Percentiles rank a stretch among this genome's conserved stretches.
phyloP scores from a whole-genome alignment of 805 yeast genomes.

The Kluyveromyces lactis region DNA sequence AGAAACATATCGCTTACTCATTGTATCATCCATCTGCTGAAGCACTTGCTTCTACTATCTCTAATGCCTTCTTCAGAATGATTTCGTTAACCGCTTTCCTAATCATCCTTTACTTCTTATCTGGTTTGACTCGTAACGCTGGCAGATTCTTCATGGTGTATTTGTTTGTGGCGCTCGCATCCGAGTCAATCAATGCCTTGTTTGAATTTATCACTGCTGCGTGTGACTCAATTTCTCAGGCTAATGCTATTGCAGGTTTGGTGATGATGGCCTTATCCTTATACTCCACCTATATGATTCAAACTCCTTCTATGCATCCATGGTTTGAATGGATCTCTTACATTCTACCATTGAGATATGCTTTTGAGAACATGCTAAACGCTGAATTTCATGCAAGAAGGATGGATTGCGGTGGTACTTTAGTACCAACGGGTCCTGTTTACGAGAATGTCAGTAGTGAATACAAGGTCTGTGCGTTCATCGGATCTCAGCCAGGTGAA shows the following conservation, averaged over 20 bases:
- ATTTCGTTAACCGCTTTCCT: slow-evolving; percentile 37
- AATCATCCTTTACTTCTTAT: slow-evolving; percentile 48
- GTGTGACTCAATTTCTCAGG: slow-evolving; percentile 40
- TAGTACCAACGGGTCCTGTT: slow-evolving; percentile 50
- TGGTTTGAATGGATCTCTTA: slow-evolving; percentile 62
- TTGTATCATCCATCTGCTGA: slow-evolving; percentile 71
- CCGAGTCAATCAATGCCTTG: slow-evolving; percentile 28
- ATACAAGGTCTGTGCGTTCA: slow-evolving; percentile 46
- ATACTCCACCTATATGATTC: slow-evolving; percentile 58
- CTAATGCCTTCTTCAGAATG: slow-evolving; percentile 57
- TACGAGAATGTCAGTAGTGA: slow-evolving; percentile 33
- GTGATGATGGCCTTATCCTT: slow-evolving; percentile 39
- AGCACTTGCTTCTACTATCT: slow-evolving; percentile 51
- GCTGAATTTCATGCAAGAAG: slow-evolving; percentile 49
- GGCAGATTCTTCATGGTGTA: slow-evolving; percentile 47
- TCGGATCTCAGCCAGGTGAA: slow-evolving; percentile 53
- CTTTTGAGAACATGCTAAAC: slow-evolving; percentile 52
- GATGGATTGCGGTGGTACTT: slow-evolving; percentile 23
- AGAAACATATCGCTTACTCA: slow-evolving; percentile 64
- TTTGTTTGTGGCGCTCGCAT: slow-evolving; percentile 29
- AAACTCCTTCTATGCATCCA: slow-evolving; percentile 46
- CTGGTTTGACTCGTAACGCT: slow-evolving; percentile 39
- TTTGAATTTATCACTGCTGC: slow-evolving; percentile 48
- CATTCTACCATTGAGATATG: slow-evolving; percentile 44
- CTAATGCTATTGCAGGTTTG: slow-evolving; percentile 50